Evolutionary conservation across 2,329 filamentous ascomycete genomes (phyloP), one percentile per base, ranked within the genome.

Genomic region (Hypoxylon sp.): DNA sequence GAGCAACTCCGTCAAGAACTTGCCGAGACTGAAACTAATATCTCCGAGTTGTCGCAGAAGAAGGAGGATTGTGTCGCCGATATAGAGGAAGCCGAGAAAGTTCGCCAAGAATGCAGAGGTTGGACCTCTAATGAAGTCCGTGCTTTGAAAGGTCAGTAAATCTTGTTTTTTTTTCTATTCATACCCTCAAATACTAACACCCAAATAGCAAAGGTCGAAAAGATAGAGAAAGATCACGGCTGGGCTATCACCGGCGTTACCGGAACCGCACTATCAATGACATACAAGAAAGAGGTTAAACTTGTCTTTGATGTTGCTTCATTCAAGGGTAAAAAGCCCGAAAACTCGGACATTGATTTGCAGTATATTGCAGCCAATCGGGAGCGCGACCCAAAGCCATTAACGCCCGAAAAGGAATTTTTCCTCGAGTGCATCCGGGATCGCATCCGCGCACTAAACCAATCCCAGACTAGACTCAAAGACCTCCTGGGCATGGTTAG

Each of bases 31-130:
- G 86, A 89, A 55, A 70, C 77, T 1, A 77, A 78, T 6, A 83
- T 93, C 12, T 80, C 84, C 51, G 76, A 81, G 1, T 78, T 87
- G 34, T 76, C 79, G 5, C 78, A 85, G 51, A 80, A 84, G 63
- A 96, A 93, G 68, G 73, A 84, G 44, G 80, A 85, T 61, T 91
- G 82, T 60, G 65, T 87, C 20, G 79, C 83, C 19, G 89, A 94
- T 36, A 97, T 96, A 50, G 81, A 84, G 51, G 87, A 91, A 63
- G 90, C 92, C 0, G 91, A 97, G 69, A 86, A 85, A 58, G 78
- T 95, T 17, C 83, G 89, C 55, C 91, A 97, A 68, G 89, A 96
- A 64, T 96, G 89, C 68, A 85, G 92, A 43, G 92, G 93, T 27
- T 97, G 92, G 87, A 93, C 87, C 48, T 83, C 87, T 42, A 86